Evolutionary conservation across 257 asterid genomes (phyloP).

Genomic region (Nemophila menziesii): DNA sequence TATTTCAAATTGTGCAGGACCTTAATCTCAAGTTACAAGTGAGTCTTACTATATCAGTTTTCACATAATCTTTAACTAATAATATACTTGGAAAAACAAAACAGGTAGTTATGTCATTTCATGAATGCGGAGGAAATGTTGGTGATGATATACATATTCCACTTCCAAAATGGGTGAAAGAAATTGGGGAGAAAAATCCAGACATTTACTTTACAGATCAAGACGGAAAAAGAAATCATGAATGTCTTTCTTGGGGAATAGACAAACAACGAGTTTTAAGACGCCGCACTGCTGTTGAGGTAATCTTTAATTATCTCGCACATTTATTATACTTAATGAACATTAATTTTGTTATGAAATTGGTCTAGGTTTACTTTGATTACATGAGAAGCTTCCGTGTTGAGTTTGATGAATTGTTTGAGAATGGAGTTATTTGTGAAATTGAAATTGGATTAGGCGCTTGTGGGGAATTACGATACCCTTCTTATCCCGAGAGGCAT

Average conservation of each 20-base stretch:
- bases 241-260: conserved; percentile 78
- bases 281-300: conserved; percentile 68
- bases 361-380: conserved; percentile 59
- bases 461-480: conserved; percentile 74
- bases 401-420: conserved; percentile 70
- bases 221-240: conserved; percentile 47
- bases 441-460: conserved; percentile 87
- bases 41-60: conserved; percentile 8
- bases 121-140: conserved; percentile 72
- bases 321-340: not conserved
- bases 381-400: conserved; percentile 79
- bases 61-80: not conserved
- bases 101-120: conserved; percentile 80
- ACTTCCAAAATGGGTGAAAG: conserved; percentile 61
- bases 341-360: not conserved
- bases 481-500: conserved; percentile 63
- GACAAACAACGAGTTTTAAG: conserved; percentile 61
- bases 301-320: conserved; percentile 12
- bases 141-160: conserved; percentile 81
- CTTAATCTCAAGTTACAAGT: conserved; percentile 51
- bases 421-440: conserved; percentile 42
- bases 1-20: conserved; percentile 45
- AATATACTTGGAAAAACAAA: no score
- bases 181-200: conserved; percentile 42
- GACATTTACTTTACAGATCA: conserved; percentile 61